phyloP scores from a whole-genome alignment of 1,284 basidiomycete genomes.

The Fistulina hepatica region DNA sequence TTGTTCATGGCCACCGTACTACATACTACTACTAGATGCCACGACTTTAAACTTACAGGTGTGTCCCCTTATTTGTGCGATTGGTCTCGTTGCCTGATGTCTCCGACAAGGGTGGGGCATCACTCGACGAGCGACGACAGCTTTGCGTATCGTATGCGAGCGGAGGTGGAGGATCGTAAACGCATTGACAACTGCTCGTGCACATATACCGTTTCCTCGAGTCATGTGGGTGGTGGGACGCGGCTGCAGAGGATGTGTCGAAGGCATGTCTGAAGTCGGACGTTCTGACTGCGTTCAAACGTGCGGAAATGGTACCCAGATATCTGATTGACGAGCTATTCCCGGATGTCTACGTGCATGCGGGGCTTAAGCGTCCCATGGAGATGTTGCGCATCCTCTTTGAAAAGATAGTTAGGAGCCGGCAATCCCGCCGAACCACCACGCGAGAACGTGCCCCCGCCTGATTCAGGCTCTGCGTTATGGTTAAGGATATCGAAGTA shows the following conservation, averaged over 20 bases:
- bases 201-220: conserved; percentile 82
- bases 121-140: conserved; percentile 94
- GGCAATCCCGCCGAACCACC: too few relatives aligned
- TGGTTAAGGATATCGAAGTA: too few relatives aligned
- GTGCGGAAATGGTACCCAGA: conserved; percentile 64
- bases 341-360: conserved; percentile 79
- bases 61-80: too few relatives aligned
- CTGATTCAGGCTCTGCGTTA: too few relatives aligned
- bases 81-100: too few relatives aligned
- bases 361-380: too few relatives aligned
- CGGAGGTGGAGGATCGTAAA: conserved; percentile 81
- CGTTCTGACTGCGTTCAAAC: conserved; percentile 70
- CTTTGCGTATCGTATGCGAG: conserved; percentile 76
- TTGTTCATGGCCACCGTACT: conserved; percentile 86
- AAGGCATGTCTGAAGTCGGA: conserved; percentile 55
- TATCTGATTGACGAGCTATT: conserved; percentile 73
- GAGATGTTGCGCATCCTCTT: too few relatives aligned
- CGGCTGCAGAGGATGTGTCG: conserved; percentile 61
- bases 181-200: conserved; percentile 78
- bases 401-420: too few relatives aligned
- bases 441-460: too few relatives aligned
- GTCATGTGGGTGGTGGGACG: conserved; percentile 79
- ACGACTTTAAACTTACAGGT: too few relatives aligned
- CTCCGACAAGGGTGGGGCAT: conserved; percentile 88
- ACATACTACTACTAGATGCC: too few relatives aligned